These are phyloP conservation scores for Globomyces sp. DNA, from an alignment of 371 early-diverging fungal genomes.

Conservation along the genomic window DNA sequence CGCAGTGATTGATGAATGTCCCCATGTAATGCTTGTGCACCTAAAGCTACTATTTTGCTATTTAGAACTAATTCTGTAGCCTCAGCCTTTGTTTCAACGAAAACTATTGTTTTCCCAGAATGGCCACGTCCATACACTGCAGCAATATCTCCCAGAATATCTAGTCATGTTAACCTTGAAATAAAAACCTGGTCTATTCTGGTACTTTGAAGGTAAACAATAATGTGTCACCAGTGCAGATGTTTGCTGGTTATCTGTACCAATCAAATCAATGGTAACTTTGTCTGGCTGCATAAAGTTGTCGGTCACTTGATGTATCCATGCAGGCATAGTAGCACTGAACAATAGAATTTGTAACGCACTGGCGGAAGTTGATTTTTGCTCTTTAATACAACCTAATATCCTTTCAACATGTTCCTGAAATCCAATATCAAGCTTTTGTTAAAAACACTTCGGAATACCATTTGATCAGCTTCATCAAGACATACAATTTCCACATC, in stretches of 20 bases:
- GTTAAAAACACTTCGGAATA: constrained; percentile 40
- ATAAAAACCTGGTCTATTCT: constrained; percentile 54
- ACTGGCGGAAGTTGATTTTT: constrained; percentile 63
- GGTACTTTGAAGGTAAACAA: constrained; percentile 77
- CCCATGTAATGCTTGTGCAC: constrained; percentile 90
- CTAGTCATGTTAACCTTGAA: constrained; percentile 17
- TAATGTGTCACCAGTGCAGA: constrained; percentile 75
- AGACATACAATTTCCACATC: constrained; percentile 73
- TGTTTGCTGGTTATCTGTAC: constrained; percentile 71
- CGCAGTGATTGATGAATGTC: constrained; percentile 89
- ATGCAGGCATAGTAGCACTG: constrained; percentile 82
- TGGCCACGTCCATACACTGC: constrained; percentile 71
- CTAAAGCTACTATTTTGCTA: constrained; percentile 68
- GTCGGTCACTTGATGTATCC: constrained; percentile 76
- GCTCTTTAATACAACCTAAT: constrained; percentile 70
- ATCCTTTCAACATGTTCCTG: constrained; percentile 87
- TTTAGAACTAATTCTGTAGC: constrained; percentile 84
- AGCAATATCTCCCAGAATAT: constrained; percentile 80
- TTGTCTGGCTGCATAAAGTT: constrained; percentile 84
- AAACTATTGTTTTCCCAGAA: constrained; percentile 83
- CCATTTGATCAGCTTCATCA: constrained; percentile 91
- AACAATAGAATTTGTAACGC: constrained; percentile 77
- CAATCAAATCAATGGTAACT: constrained; percentile 78
- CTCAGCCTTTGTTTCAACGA: constrained; percentile 88
- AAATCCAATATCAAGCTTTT: constrained; percentile 95